Evolutionary conservation across 345 rosid genomes (phyloP), one percentile per base, ranked within the genome.

Genomic region (Carallia pectinifolia): DNA sequence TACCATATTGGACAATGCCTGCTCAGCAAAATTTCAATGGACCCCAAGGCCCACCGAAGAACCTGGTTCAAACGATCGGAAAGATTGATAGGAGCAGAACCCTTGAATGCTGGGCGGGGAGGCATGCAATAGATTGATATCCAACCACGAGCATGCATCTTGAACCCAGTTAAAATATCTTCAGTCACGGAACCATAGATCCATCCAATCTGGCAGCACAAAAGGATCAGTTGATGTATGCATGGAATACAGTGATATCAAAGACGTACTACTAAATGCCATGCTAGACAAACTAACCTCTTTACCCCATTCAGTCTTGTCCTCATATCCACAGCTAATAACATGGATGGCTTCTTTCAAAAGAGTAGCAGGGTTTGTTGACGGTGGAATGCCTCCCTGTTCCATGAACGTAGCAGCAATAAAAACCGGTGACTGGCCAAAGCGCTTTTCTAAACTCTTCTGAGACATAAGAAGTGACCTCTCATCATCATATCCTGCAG

Each of bases 61-160:
- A 95, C 99, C 84, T 95, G 99, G 85, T 95, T 92, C 84, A 95
- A 75, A 77, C 99, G 94, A 84, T 95, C 98, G 12, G 98, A 94
- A 77, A 94, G 98, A 90, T 94, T 94, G 91, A 94, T 94, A 31
- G 97, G 97, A 71, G 98, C 97, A 77, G 98, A 93, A 50, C 99
- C 99, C 85, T 96, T 95, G 72, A 95, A 95, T 29, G 98, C 98
- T 62, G 99, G 98, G 55, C 99, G 99, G 6, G 98, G 91, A 69
- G 99, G 99, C 94, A 90, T 88, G 81, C 99, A 95, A 73, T 95
- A 95, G 67, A 95, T 69, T 27, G 99, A 95, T 71, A 92, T 88
- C 99, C 99, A 95, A 38, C 99, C 99, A 62, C 98, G 99, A 68
- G 98, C 94, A 76, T 95, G 99, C 99, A 95, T 95, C 86, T 95